phyloP scores from a whole-genome alignment of 2,329 filamentous ascomycete genomes.

The Camillea tinctor region DNA sequence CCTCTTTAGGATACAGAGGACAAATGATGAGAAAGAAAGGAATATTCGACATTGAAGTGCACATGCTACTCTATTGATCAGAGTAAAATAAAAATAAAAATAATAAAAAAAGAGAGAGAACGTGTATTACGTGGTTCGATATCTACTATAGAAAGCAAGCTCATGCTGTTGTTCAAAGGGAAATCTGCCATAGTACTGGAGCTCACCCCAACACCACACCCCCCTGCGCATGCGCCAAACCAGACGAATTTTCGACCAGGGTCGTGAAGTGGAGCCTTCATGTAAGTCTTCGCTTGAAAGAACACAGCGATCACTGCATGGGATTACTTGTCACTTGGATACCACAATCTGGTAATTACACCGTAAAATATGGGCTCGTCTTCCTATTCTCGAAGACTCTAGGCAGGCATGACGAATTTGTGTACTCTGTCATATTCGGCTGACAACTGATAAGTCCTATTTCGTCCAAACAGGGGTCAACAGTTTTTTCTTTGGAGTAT shows the following conservation, averaged over 20 bases:
- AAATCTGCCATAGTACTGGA: neutral
- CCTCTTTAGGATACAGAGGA: constrained; percentile 7
- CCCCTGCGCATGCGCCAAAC: constrained; percentile 17
- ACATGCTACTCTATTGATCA: neutral
- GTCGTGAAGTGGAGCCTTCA: constrained; percentile 12
- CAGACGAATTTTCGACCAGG: constrained; percentile 5
- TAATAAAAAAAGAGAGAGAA: neutral
- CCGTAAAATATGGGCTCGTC: neutral
- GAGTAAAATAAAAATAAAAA: too few species aligned
- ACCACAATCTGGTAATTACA: constrained; percentile 8
- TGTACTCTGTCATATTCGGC: neutral
- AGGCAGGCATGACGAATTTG: neutral
- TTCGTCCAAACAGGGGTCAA: neutral
- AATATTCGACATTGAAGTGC: neutral
- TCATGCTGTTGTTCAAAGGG: constrained; percentile 1
- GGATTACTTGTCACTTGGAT: constrained; percentile 6
- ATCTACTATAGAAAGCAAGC: neutral
- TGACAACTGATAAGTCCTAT: neutral
- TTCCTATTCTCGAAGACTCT: neutral
- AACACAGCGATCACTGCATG: neutral
- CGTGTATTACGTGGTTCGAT: neutral
- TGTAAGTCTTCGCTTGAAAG: constrained; percentile 1
- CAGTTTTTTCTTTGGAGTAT: neutral
- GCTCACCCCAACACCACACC: constrained; percentile 3
- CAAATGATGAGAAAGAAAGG: neutral